A percentile compares a stretch with the other conserved stretches of the same genome.
phyloP scores from a whole-genome alignment of 2,329 filamentous ascomycete species.

The Colletotrichum chlorophyti region DNA sequence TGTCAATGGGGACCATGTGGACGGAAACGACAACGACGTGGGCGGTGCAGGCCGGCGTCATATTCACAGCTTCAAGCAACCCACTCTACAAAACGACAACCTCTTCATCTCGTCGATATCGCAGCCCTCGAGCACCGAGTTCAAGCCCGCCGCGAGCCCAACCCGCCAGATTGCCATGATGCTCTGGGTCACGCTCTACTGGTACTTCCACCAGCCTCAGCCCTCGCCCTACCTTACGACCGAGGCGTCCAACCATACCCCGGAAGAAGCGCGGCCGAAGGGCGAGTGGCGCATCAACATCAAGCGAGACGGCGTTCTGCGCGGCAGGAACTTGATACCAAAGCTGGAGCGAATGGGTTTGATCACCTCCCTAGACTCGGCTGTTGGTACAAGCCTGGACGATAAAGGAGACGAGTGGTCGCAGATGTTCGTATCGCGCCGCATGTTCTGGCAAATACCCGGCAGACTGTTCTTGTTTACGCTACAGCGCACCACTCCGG shows the following conservation, averaged over 20 bases:
- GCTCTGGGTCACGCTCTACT: conserved; percentile 92
- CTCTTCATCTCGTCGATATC: conserved; percentile 94
- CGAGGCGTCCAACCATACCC: conserved; percentile 69
- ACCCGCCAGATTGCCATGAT: conserved; percentile 95
- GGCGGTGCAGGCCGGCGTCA: conserved; percentile 40
- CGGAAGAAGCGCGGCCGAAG: conserved; percentile 73
- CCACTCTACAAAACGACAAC: conserved; percentile 80
- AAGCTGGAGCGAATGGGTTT: conserved; percentile 95
- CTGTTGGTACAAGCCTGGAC: conserved; percentile 71
- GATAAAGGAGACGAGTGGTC: conserved; percentile 72
- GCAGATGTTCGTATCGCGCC: conserved; percentile 81
- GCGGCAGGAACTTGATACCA: conserved; percentile 80
- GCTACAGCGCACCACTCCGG: conserved; percentile 63
- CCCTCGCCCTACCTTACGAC: conserved; percentile 71
- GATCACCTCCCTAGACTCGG: conserved; percentile 76
- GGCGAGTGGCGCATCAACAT: conserved; percentile 89
- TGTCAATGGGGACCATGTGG: conserved; percentile 39
- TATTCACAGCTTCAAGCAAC: conserved; percentile 72
- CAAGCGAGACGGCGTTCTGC: conserved; percentile 85
- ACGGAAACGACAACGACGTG: conserved; percentile 38
- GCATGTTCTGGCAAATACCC: conserved; percentile 92
- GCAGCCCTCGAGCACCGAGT: conserved; percentile 80
- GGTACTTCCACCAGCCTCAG: conserved; percentile 93
- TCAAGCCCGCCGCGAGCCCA: conserved; percentile 79
- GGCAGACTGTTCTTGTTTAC: conserved; percentile 88